A percentile compares a stretch with the other conserved stretches of the same genome.
Conservation (phyloP, 2,329 filamentous ascomycete species). For the Monosporascus sp. region DNA sequence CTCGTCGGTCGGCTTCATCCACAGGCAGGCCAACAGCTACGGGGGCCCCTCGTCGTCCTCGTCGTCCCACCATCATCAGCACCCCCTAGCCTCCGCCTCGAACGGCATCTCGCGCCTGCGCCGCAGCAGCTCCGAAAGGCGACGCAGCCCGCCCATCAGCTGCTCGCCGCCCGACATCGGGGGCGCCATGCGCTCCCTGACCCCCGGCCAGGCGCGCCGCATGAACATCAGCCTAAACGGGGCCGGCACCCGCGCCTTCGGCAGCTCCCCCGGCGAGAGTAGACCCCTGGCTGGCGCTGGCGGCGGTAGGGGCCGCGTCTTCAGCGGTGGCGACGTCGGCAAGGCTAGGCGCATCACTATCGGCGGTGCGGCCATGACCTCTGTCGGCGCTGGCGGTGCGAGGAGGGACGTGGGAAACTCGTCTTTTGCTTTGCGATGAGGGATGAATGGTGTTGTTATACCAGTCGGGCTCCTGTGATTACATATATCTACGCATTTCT, state of each 20-base stretch:
- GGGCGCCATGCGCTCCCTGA: constrained; percentile 34
- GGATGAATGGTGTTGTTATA: not conserved
- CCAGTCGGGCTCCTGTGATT: too few species aligned
- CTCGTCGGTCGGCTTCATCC: constrained; percentile 38
- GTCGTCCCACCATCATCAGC: not conserved
- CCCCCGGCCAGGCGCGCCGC: constrained; percentile 49
- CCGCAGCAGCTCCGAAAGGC: constrained; percentile 44
- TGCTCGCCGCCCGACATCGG: constrained; percentile 42
- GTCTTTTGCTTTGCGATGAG: not conserved
- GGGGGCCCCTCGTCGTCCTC: constrained; percentile 20
- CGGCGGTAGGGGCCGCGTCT: constrained; percentile 1
- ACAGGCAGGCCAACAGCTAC: constrained; percentile 29
- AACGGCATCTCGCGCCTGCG: constrained; percentile 53
- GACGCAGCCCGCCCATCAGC: constrained; percentile 47
- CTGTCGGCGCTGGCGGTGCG: not conserved
- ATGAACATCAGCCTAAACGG: constrained; percentile 45
- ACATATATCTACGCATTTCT: too few species aligned
- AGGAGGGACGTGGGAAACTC: not conserved
- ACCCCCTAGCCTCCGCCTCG: constrained; percentile 39
- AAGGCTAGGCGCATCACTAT: constrained; percentile 39
- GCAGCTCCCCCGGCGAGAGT: constrained; percentile 17
- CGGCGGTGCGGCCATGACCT: constrained; percentile 28
- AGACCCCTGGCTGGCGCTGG: not conserved
- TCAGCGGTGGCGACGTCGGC: constrained; percentile 13
- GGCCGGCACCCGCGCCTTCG: constrained; percentile 12